Evolutionary conservation across 148 eudicot genomes (phyloP), one percentile per base, ranked within the genome.

Genomic region (Nepenthes mirabilis): DNA sequence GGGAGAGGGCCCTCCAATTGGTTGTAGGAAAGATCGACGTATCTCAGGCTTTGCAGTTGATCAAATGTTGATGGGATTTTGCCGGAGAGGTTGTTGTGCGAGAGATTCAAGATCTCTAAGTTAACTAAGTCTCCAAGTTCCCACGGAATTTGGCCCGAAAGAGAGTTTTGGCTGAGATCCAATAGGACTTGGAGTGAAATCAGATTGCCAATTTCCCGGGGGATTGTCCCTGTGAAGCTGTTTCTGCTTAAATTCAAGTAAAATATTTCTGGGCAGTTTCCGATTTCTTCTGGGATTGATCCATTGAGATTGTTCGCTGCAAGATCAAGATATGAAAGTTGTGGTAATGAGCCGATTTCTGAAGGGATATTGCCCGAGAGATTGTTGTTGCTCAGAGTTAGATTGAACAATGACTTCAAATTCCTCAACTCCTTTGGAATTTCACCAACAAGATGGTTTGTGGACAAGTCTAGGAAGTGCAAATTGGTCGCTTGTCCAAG

Each of bases 1-100:
- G 89, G 89, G 55, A 83, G 47, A 32, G 79, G 74, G 47, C 85
- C 89, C 14, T 78, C 75, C 47, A 83, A 70, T 14, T 74, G 56
- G 57, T 83, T 83, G 68, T 70, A 73, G 32, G 85, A 83, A 11
- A 83, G 43, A 53, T 82, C 76, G 8, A 82, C n/a, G 10, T 8
- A 5, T 1, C 13, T 43, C 58, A 79, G 61, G 59, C 81, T 67
- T 43, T 45, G 34, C 54, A 76, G 64, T 52, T 62, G 63, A 34
- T 66, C 69, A 37, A 82, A 69, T 48, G 66, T 63, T 2, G 66
- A 43, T 43, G 87, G 87, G 54, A 82, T 63, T 43, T 34, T 14
- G 9, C 87, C 87, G 1, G 78, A 67, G 32, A 82, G 75, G 59
- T 79, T 56, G 55, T 82, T 82, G 47, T 65, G 78, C 11, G 87